These are phyloP conservation scores for Colletotrichum gloeosporioides DNA, from an alignment of 2,329 filamentous ascomycete genomes.

Conservation along the genomic window DNA sequence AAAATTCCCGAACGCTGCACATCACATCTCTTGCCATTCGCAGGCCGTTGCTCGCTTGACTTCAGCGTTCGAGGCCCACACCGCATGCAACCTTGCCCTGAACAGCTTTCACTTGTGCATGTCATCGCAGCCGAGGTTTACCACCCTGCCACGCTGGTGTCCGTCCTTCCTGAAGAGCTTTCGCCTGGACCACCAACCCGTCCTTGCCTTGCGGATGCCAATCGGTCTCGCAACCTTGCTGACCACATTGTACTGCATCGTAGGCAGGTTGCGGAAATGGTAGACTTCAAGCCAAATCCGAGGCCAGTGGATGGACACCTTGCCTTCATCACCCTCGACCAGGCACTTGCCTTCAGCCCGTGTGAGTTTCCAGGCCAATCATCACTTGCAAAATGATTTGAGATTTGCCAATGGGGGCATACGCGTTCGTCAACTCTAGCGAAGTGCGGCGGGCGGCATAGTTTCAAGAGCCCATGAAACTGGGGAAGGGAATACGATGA, in stretches of 20 bases:
- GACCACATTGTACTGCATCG: neutral
- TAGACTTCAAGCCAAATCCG: neutral
- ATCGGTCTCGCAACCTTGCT: neutral
- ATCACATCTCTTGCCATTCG: neutral
- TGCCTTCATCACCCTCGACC: neutral
- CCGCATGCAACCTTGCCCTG: constrained; percentile 1
- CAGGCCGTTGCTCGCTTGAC: neutral
- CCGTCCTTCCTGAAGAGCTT: neutral
- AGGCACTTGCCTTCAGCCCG: neutral
- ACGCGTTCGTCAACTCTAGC: constrained; percentile 7
- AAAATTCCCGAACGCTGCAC: neutral
- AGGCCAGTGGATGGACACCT: neutral
- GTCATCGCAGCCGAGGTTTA: neutral
- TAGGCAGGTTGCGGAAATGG: neutral
- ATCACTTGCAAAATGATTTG: neutral
- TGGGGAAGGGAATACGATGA: neutral
- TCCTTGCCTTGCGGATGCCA: neutral
- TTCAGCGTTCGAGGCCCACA: neutral
- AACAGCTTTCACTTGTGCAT: neutral
- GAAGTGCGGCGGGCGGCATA: neutral
- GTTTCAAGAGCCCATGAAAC: constrained; percentile 13
- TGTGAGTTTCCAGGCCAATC: neutral
- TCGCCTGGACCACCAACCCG: neutral
- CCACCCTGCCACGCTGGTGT: neutral
- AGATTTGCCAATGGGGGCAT: neutral